Conservation (phyloP, 192 early-diverging fungal species). For the Funneliformis mosseae region DNA sequence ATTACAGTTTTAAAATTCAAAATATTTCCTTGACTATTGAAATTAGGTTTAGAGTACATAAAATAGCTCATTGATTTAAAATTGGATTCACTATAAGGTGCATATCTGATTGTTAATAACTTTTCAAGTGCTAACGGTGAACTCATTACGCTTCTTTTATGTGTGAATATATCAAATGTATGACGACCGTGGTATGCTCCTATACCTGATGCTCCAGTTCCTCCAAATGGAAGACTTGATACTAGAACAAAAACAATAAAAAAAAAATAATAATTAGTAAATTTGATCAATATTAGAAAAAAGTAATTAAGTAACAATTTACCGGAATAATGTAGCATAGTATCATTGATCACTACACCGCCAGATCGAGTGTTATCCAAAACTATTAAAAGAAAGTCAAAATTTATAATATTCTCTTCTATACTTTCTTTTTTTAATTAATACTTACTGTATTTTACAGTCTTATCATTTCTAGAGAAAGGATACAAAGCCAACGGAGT, state of each 20-base stretch:
- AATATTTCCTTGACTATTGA: not conserved
- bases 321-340: slow-evolving; percentile 67
- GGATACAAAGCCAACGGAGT: slow-evolving; percentile 83
- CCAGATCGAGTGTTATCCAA: slow-evolving; percentile 75
- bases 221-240: slow-evolving; percentile 80
- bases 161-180: slow-evolving; percentile 82
- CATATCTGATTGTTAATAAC: slow-evolving; percentile 17
- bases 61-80: slow-evolving; percentile 20
- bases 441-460: slow-evolving; percentile 52
- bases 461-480: slow-evolving; percentile 58
- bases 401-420: not conserved
- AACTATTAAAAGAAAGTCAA: slow-evolving; percentile 43
- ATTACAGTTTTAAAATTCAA: not conserved
- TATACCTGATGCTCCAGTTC: slow-evolving; percentile 82
- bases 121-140: slow-evolving; percentile 28
- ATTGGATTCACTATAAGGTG: slow-evolving; percentile 10
- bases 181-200: slow-evolving; percentile 82
- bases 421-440: not conserved
- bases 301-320: slow-evolving; percentile 31
- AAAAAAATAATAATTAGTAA: not conserved
- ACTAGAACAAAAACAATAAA: slow-evolving; percentile 33
- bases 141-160: slow-evolving; percentile 63
- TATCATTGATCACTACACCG: slow-evolving; percentile 78
- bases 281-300: too few species aligned
- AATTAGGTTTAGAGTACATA: slow-evolving; percentile 4